Conservation (phyloP, 331 rosid genomes). For the Spiraea crenata region DNA sequence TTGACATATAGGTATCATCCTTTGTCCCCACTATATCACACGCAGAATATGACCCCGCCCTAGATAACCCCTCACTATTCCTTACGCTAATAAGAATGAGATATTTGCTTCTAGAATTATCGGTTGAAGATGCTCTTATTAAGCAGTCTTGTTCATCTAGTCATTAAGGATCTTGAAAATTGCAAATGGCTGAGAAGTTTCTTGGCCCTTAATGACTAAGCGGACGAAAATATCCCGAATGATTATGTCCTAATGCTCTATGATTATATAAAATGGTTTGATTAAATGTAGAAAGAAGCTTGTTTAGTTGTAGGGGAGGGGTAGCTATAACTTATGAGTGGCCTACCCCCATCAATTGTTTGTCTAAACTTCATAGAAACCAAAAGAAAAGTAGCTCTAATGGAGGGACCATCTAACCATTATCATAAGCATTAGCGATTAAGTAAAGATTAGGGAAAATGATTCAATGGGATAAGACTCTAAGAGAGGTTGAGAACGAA, state of each 20-base stretch:
- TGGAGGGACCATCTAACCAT: constrained; percentile 47
- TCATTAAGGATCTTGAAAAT: too few relatives aligned
- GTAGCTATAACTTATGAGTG: constrained; percentile 15
- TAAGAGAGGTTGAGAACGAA: constrained; percentile 49
- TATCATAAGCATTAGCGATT: constrained; percentile 61
- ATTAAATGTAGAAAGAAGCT: constrained; percentile 15
- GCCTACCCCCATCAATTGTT: constrained; percentile 34
- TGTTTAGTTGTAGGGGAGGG: constrained; percentile 13
- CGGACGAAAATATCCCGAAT: not conserved
- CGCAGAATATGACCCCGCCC: constrained; percentile 24
- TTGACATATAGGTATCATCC: constrained; percentile 1
- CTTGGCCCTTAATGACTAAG: too few relatives aligned
- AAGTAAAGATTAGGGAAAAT: constrained; percentile 62
- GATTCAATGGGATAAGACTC: constrained; percentile 50
- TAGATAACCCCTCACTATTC: not conserved
- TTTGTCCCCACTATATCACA: constrained; percentile 13
- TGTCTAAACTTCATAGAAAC: constrained; percentile 19
- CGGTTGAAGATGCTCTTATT: too few relatives aligned
- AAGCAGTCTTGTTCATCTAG: too few relatives aligned
- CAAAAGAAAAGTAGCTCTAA: constrained; percentile 48
- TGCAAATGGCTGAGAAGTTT: too few relatives aligned
- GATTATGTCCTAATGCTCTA: not conserved
- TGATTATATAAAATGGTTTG: constrained; percentile 14
- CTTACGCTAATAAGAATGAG: too few relatives aligned
- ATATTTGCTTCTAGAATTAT: too few relatives aligned